Base-by-base conservation (phyloP, 192 early-diverging fungal genomes). In the Backusella mclennaniae region DNA sequence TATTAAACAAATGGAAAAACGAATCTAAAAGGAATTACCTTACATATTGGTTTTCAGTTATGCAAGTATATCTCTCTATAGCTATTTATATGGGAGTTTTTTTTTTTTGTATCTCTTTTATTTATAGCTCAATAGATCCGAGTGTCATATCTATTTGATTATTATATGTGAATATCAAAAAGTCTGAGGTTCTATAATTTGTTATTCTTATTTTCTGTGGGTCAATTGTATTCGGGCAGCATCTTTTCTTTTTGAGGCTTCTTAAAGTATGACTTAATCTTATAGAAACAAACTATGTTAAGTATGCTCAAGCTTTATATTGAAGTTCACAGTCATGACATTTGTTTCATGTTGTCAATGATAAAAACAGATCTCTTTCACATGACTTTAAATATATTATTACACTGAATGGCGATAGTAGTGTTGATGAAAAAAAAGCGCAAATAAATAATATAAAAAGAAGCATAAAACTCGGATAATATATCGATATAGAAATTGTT, bases 401-500 rank as follows among this genome's bases (percentile, higher is more conserved):
- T 56, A 52, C 49, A 17, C 21, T 52, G 49, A 52, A 52, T 52
- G 49, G 53, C 21, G 53, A 23, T 56, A 56, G n/a, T 23, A 21
- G 11, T 21, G 23, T 11, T 23, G 21, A 21, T 23, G 6, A 53
- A 19, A 56, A 21, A 56, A 23, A 56, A 56, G 21, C n/a, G 21
- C 19, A 56, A 56, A 23, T 23, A 56, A 23, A 21, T 19, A 21
- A 11, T 1, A 56, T 9, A 21, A 56, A 9, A 56, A 52, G 6
- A 56, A 52, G 7, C 49, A 19, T 23, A 23, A 19, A 56, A 56
- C 11, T 9, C 53, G 53, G 53, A 23, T 23, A 12, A 26, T 56
- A 7, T 56, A 56, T 56, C 8, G n/a, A 56, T 56, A 56, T 56
- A 56, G 53, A 56, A 56, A 56, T 56, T 56, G 53, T 56, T 56